A percentile compares a stretch with the other conserved stretches of the same genome.
Conservation (phyloP, 2,329 filamentous ascomycete genomes). For the Aspergillus sp. region DNA sequence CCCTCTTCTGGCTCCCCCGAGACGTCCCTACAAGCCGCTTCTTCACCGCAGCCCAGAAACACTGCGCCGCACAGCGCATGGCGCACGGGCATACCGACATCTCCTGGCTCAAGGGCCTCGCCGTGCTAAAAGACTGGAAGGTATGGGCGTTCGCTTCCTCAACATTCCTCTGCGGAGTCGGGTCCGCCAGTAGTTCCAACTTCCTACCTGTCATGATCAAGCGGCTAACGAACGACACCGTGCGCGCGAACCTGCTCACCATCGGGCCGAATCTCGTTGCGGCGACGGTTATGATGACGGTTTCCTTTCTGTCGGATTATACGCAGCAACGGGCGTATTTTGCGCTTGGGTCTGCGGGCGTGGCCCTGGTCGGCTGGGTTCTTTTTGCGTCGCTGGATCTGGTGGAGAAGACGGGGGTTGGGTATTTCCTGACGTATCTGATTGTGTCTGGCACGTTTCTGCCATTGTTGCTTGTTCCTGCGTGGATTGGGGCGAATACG, state of each 20-base stretch:
- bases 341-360: not conserved
- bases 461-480: not conserved
- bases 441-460: not conserved
- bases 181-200: not conserved
- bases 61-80: not conserved
- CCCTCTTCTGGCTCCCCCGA: not conserved
- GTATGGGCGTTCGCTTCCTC: not conserved
- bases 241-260: not conserved
- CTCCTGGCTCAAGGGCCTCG: not conserved
- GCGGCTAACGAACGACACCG: not conserved
- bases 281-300: not conserved
- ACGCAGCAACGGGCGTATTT: not conserved
- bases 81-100: not conserved
- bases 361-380: not conserved
- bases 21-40: not conserved
- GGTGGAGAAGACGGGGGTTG: not conserved
- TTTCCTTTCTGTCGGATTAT: not conserved
- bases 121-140: not conserved
- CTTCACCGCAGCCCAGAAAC: not conserved
- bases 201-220: not conserved
- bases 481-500: not conserved
- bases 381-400: not conserved
- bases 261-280: not conserved
- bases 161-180: not conserved
- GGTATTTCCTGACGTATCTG: not conserved